Percentiles rank a stretch among this genome's conserved stretches.
phyloP scores from a whole-genome alignment of 2,329 filamentous ascomycete species.

The Volutella citrinella region DNA sequence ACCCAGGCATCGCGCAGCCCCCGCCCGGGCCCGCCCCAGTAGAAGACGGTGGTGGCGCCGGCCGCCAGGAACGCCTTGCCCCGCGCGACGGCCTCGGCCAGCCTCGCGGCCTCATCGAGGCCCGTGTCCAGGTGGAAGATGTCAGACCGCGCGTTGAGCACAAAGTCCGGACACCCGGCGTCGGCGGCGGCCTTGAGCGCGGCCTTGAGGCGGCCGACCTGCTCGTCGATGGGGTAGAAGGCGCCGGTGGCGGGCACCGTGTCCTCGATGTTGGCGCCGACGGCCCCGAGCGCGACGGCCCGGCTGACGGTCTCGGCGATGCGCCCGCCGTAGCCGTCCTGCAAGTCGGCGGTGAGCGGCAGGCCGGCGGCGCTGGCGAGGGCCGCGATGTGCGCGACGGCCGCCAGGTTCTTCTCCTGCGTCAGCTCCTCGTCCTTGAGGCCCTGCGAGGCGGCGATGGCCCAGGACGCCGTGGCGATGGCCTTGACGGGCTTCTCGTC shows the following conservation, averaged over 20 bases:
- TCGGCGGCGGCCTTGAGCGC: slow-evolving; percentile 42
- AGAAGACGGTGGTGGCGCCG: slow-evolving; percentile 58
- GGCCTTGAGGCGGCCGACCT: slow-evolving; percentile 43
- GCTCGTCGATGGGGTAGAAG: slow-evolving; percentile 40
- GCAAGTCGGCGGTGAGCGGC: slow-evolving; percentile 55
- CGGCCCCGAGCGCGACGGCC: slow-evolving; percentile 49
- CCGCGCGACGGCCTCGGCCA: slow-evolving; percentile 49
- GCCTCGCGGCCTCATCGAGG: slow-evolving; percentile 28
- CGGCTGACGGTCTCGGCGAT: slow-evolving; percentile 42
- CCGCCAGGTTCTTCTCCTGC: slow-evolving; percentile 48
- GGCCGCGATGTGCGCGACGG: slow-evolving; percentile 42
- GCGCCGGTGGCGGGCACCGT: slow-evolving; percentile 30
- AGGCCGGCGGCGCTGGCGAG: slow-evolving; percentile 38
- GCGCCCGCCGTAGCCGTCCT: slow-evolving; percentile 55
- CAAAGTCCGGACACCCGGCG: slow-evolving; percentile 52
- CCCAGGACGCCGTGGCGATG: slow-evolving; percentile 49
- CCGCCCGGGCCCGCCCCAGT: slow-evolving; percentile 50
- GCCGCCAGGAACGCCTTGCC: slow-evolving; percentile 56
- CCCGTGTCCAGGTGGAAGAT: slow-evolving; percentile 37
- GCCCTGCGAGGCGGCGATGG: slow-evolving; percentile 45
- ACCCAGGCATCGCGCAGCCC: slow-evolving; percentile 46
- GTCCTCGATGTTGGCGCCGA: slow-evolving; percentile 61
- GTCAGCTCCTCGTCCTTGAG: slow-evolving; percentile 47
- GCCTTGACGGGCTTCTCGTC: slow-evolving; percentile 36
- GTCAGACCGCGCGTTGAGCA: slow-evolving; percentile 58